Evolutionary conservation across 2,329 filamentous ascomycete genomes (phyloP).

Genomic region (Microsporum ferrugineum): DNA sequence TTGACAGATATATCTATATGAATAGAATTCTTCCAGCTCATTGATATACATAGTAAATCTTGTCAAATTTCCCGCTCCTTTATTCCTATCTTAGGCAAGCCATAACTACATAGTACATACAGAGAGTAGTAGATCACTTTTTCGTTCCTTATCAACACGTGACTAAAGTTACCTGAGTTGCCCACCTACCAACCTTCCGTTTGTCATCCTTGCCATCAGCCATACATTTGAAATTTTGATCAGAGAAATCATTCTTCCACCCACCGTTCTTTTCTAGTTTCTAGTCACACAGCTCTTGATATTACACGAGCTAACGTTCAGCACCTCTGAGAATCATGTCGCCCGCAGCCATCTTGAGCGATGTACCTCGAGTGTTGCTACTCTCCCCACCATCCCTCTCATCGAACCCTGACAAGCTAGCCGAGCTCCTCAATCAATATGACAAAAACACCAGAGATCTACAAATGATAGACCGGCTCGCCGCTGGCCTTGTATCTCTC

Average conservation of each 20-base stretch:
- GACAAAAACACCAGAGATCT: conserved; percentile 71
- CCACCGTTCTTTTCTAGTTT: not conserved
- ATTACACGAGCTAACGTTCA: not conserved
- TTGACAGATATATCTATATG: too few relatives aligned
- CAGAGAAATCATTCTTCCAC: not conserved
- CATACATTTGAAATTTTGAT: not conserved
- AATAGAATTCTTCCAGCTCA: too few relatives aligned
- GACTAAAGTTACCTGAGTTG: not conserved
- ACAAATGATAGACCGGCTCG: conserved; percentile 93
- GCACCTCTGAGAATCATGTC: not conserved
- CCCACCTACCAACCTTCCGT: not conserved
- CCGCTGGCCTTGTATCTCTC: conserved; percentile 66
- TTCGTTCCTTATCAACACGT: not conserved
- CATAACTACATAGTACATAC: not conserved
- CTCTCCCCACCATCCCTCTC: conserved; percentile 85
- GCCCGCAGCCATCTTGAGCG: not conserved
- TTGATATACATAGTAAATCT: too few relatives aligned
- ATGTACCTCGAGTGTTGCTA: conserved; percentile 54
- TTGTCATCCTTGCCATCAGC: not conserved
- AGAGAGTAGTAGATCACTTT: not conserved
- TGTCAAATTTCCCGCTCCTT: not conserved
- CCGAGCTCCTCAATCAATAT: conserved; percentile 57
- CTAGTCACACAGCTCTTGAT: not conserved
- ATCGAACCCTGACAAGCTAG: conserved; percentile 67
- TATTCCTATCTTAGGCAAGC: not conserved